phyloP scores from a whole-genome alignment of 345 rosid genomes.

The Bretschneidera sinensis region DNA sequence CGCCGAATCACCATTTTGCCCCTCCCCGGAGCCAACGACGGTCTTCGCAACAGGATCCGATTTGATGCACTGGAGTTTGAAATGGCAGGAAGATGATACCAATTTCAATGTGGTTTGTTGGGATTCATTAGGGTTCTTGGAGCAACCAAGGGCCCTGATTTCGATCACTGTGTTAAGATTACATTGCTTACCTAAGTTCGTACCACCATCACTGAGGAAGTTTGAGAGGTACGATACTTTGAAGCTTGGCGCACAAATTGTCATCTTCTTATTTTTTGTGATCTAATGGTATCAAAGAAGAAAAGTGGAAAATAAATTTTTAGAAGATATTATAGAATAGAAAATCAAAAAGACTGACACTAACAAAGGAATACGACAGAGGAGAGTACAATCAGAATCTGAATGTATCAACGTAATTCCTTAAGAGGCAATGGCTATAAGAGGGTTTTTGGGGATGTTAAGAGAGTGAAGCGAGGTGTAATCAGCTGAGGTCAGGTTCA shows the following conservation, averaged over 20 bases:
- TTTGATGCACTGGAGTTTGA: constrained; percentile 13
- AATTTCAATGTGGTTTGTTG: not conserved
- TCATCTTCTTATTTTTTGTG: not conserved
- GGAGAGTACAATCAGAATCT: too few relatives aligned
- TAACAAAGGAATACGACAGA: too few relatives aligned
- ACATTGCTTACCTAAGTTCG: not conserved
- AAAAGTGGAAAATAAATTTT: too few relatives aligned
- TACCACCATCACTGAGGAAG: not conserved
- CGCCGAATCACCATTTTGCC: not conserved
- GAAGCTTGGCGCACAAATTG: not conserved
- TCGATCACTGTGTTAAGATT: not conserved
- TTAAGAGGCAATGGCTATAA: too few relatives aligned
- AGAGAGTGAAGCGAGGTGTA: too few relatives aligned
- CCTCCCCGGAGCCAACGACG: constrained; percentile 7
- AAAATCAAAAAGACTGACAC: too few relatives aligned
- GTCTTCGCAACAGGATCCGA: constrained; percentile 22
- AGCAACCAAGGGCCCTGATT: not conserved
- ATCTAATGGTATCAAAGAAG: too few relatives aligned
- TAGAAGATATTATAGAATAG: too few relatives aligned
- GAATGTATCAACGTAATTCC: too few relatives aligned
- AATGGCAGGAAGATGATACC: not conserved
- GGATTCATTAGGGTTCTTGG: not conserved
- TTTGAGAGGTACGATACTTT: not conserved
- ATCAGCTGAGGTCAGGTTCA: too few relatives aligned
- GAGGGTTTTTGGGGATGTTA: too few relatives aligned